Base-by-base conservation (phyloP, 306 rosid genomes). In the Ceratonia siliqua region DNA sequence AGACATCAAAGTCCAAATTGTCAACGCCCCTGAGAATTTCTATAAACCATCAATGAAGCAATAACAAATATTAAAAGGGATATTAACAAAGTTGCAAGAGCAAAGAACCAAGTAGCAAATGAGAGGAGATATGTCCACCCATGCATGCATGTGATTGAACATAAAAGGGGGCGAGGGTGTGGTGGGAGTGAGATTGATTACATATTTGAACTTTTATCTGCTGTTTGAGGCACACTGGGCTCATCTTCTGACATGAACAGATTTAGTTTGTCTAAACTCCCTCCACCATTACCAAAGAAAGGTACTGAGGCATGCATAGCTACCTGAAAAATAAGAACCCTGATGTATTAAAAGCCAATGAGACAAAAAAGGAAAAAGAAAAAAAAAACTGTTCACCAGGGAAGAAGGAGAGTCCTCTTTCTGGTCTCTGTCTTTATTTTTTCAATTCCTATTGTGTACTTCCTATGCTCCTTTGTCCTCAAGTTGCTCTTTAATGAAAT, bases 1-100 rank as follows among this genome's bases (percentile, higher is more conserved):
- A 91, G 73, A 78, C 89, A 48, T 86, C 97, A 62, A 74, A 82
- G 78, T 76, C 85, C 67, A 69, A 39, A 68, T 70, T 63, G 56
- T 55, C 83, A 71, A 2, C 28, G 50, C 49, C 86, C 90, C 97
- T 91, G 88, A 82, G 61, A 87, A 81, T 76, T 62, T 74, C 63
- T 70, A 84, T 78, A 24, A 68, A 78, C 63, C 46, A 78, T 85
- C 75, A 57, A 68, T 70, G 54, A 82, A 71, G 76, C 50, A 66
- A 49, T 49, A 70, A 68, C 75, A 50, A 72, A 76, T n/a, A 35
- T 74, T 33, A 5, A 39, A 78, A 74, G 52, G 76, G 80, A 75
- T 73, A 77, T 45, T 3, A 46, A 62, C 43, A 57, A 55, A 53
- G 27, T 75, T 62, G n/a, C 46, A 22, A 28, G 42, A 68, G 13